Evolutionary conservation across 805 yeast genomes (phyloP), one percentile per base, ranked within the genome.

Genomic region (Lipomyces anomalus): DNA sequence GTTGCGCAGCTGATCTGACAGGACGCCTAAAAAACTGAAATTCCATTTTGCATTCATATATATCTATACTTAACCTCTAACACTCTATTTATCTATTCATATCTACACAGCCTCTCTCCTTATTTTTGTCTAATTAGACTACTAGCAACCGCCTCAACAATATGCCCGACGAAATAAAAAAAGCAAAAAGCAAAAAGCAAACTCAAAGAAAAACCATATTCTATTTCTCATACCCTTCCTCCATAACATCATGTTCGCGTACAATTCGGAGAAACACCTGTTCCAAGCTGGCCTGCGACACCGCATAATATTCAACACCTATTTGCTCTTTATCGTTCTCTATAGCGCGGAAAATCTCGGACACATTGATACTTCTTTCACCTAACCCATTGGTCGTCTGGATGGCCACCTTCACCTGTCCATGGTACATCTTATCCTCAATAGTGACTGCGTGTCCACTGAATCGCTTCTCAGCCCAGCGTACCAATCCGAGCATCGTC

Each of bases 261-360:
- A 62, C 64, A 34, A 63, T 63, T 13, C 46, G 52, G 40, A 63
- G 47, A 43, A 63, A 63, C 32, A 62, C 66, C 42, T 62, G 65
- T 46, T 62, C 65, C 22, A 63, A 40, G 16, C 63, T 54, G 3
- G 67, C 57, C 17, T 56, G 59, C 6, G 61, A 42, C 1, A 63
- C 62, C 2, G 64, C 46, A 41, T 62, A 63, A 21, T 56, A 53
- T 43, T 53, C 57, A n/a, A 63, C 51, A 4, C 50, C 50, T 21
- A 48, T 6, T 16, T 21, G 24, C 16, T 32, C 26, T 30, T 40
- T 33, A 21, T 35, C 46, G 17, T 37, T 24, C 29, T 52, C 55
- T 6, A 51, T 35, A 7, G 47, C 40, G 6, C 36, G 20, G 34
- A 54, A 41, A 1, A 54, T 50, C 7, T 44, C 42, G 34, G 47